A percentile compares a stretch with the other conserved stretches of the same genome.
These are phyloP conservation scores for Lathyrus sativus DNA, from an alignment of 306 rosid genomes.

Conservation along the genomic window DNA sequence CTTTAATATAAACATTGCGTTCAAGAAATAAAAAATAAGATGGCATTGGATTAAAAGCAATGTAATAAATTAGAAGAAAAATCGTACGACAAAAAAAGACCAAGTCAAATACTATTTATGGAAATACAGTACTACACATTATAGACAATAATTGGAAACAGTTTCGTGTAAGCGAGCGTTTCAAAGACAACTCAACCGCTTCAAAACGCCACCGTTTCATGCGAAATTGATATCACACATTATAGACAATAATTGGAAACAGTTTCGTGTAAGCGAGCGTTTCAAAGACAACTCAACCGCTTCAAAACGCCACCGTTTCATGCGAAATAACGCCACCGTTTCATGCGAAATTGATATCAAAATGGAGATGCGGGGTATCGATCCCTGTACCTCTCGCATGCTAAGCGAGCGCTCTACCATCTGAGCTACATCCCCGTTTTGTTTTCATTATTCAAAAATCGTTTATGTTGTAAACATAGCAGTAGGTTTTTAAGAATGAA, in stretches of 20 bases:
- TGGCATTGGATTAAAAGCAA: too few relatives aligned
- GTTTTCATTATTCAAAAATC: background rate
- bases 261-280: constrained; percentile 28
- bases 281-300: constrained; percentile 9
- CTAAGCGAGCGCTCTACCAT: constrained; percentile 99
- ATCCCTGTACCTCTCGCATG: constrained; percentile 96
- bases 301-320: background rate
- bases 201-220: background rate
- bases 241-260: too few relatives aligned
- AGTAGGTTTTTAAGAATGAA: background rate
- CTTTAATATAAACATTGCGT: too few relatives aligned
- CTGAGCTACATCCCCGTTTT: constrained; percentile 85
- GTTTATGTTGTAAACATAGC: too few relatives aligned
- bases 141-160: too few relatives aligned
- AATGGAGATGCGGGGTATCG: constrained; percentile 97
- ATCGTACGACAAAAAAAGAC: too few relatives aligned
- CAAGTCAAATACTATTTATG: too few relatives aligned
- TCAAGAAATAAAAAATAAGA: too few relatives aligned
- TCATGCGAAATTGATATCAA: background rate
- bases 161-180: constrained; percentile 30
- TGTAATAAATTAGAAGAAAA: too few relatives aligned
- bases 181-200: constrained; percentile 9
- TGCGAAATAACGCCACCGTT: too few relatives aligned
- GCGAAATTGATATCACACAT: background rate
- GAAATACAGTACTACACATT: too few relatives aligned